Percentiles rank a stretch among this genome's conserved stretches.
Conservation (phyloP, 2,329 filamentous ascomycete genomes). For the Nigrograna mackinnonii region DNA sequence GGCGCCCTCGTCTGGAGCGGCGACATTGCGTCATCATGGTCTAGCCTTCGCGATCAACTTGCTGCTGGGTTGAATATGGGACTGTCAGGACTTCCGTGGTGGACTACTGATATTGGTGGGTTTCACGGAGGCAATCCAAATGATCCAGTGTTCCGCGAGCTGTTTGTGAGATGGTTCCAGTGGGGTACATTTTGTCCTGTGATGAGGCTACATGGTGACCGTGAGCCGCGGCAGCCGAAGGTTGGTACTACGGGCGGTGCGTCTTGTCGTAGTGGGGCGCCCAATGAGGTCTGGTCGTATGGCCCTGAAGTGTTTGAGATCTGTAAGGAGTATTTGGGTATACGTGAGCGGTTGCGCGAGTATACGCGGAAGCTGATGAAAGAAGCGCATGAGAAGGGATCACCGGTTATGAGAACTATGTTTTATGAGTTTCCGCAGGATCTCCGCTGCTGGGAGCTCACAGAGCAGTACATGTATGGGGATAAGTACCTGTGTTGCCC, state of each 20-base stretch:
- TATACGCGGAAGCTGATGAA: constrained; percentile 64
- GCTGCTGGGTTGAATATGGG: constrained; percentile 69
- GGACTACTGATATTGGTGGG: constrained; percentile 72
- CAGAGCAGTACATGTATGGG: constrained; percentile 68
- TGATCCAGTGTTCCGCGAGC: constrained; percentile 61
- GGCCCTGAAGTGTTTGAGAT: constrained; percentile 64
- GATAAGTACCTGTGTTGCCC: constrained; percentile 62
- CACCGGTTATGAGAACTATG: constrained; percentile 63
- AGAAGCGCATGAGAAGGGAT: constrained; percentile 62
- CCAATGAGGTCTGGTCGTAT: constrained; percentile 70
- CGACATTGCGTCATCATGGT: constrained; percentile 68
- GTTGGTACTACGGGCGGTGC: constrained; percentile 40
- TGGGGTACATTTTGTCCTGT: constrained; percentile 71
- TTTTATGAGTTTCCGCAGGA: constrained; percentile 69
- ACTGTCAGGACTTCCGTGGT: constrained; percentile 66
- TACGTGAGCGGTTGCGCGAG: constrained; percentile 61
- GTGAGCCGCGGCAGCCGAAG: constrained; percentile 60
- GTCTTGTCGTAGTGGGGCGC: constrained; percentile 50
- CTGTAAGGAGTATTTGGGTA: constrained; percentile 60
- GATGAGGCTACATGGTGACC: constrained; percentile 68
- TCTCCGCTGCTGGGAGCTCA: constrained; percentile 57
- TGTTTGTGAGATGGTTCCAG: constrained; percentile 71
- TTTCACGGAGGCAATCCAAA: constrained; percentile 67
- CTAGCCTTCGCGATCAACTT: constrained; percentile 61
- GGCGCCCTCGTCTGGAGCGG: constrained; percentile 70